phyloP scores from a whole-genome alignment of 2,329 filamentous ascomycete species.

The Teratosphaeria pseudoeucalypti region DNA sequence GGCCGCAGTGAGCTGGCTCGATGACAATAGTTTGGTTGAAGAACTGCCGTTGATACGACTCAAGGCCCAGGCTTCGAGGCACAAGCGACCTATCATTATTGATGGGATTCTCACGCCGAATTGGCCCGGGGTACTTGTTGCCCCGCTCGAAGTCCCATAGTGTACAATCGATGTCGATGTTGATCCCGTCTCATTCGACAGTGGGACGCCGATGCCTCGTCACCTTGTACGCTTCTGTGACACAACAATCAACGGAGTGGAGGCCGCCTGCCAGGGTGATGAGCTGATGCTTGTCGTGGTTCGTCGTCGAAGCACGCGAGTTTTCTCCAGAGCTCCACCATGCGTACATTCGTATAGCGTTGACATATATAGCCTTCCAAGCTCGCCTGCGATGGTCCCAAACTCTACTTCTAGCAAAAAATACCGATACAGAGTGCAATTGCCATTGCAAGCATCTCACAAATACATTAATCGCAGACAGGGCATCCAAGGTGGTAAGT shows the following conservation, averaged over 20 bases:
- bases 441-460: neutral
- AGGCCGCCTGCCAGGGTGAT: neutral
- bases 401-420: neutral
- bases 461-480: neutral
- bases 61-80: neutral
- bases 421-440: neutral
- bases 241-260: neutral
- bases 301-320: neutral
- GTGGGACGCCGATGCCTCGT: neutral
- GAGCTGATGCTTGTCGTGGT: neutral
- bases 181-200: neutral
- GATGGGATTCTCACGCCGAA: neutral
- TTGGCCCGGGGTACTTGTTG: neutral
- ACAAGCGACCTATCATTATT: neutral
- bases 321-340: neutral
- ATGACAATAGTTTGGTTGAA: neutral
- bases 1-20: neutral
- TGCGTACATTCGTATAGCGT: neutral
- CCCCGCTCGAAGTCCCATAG: no score
- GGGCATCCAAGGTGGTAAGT: neutral
- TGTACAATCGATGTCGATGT: neutral
- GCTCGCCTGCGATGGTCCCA: neutral
- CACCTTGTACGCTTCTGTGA: neutral
- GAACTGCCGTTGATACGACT: neutral
- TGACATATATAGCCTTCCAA: neutral